These are phyloP conservation scores for Eutrema japonicum DNA, from an alignment of 345 rosid genomes.

Conservation along the genomic window DNA sequence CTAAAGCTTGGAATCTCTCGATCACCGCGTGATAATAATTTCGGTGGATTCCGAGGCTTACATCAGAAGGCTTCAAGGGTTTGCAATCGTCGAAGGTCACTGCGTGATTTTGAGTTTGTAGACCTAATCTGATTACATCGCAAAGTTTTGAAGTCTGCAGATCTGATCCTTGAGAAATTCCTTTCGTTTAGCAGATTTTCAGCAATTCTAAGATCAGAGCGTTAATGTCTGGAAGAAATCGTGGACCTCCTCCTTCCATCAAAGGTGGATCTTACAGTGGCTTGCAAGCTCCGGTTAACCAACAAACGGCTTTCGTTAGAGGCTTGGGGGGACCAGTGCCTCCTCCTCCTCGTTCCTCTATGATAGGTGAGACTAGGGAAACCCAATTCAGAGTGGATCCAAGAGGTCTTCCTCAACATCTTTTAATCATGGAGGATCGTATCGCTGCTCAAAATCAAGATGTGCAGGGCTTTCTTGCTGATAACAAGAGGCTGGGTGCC, in stretches of 20 bases:
- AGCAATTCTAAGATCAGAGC: constrained; percentile 5
- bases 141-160: background rate
- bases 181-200: constrained; percentile 12
- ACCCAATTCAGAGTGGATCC: constrained; percentile 62
- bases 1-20: too few relatives aligned
- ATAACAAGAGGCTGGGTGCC: constrained; percentile 84
- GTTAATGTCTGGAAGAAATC: constrained; percentile 60
- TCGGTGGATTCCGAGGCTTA: too few relatives aligned
- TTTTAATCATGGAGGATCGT: constrained; percentile 69
- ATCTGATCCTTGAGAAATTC: constrained; percentile 2
- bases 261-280: constrained; percentile 55
- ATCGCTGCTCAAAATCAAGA: constrained; percentile 84
- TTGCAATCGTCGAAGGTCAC: constrained; percentile 23
- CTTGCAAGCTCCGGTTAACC: constrained; percentile 57
- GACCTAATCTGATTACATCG: too few relatives aligned
- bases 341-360: constrained; percentile 48
- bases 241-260: constrained; percentile 51
- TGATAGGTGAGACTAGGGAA: constrained; percentile 71
- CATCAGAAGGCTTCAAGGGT: background rate
- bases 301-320: constrained; percentile 63
- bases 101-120: constrained; percentile 23
- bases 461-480: constrained; percentile 84
- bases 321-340: constrained; percentile 58
- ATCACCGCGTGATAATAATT: too few relatives aligned
- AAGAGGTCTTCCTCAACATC: constrained; percentile 67